Conservation (phyloP, 306 rosid species). For the Trifolium fragiferum region DNA sequence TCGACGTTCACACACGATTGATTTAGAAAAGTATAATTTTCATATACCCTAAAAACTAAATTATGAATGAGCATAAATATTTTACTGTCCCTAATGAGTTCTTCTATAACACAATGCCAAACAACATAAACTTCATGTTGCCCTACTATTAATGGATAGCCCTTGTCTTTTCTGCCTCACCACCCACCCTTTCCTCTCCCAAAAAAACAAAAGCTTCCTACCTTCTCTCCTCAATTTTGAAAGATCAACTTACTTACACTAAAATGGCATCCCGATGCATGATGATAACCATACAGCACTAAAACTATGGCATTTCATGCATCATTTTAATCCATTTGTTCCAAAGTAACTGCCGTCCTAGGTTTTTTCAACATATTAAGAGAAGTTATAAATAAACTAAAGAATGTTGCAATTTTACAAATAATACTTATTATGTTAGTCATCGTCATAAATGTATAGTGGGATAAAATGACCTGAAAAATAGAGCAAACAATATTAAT, state of each 20-base stretch:
- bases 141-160: neutral
- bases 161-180: neutral
- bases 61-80: neutral
- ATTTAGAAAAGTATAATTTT: conserved; percentile 11
- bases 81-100: neutral
- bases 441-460: neutral
- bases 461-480: neutral
- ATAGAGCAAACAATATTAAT: neutral
- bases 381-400: neutral
- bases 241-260: conserved; percentile 15
- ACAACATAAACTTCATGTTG: conserved; percentile 1
- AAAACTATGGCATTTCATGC: neutral
- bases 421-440: neutral
- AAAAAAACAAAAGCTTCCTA: neutral
- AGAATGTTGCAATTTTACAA: neutral
- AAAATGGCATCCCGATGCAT: conserved; percentile 21
- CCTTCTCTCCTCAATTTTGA: neutral
- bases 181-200: neutral
- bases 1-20: conserved; percentile 8
- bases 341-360: neutral
- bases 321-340: neutral
- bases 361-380: neutral
- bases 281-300: neutral
- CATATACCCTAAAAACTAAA: neutral
- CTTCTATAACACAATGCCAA: neutral